A percentile compares a stretch with the other conserved stretches of the same genome.
Conservation (phyloP, 305 asterid genomes). For the Fraxinus greggii region DNA sequence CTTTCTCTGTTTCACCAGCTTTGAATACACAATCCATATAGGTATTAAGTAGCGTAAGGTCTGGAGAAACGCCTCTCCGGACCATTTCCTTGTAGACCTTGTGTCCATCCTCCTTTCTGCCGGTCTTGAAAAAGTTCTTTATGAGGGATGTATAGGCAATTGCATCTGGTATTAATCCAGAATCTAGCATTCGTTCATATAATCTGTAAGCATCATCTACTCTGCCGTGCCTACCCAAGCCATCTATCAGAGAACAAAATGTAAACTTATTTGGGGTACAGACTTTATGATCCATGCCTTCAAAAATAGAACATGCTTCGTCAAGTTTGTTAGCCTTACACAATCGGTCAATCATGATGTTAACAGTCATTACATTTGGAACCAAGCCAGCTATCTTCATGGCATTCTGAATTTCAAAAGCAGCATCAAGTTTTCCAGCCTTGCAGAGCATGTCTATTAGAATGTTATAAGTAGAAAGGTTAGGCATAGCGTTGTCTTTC, state of each 20-base stretch:
- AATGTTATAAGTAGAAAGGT: slow-evolving; percentile 73
- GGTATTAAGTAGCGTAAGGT: slow-evolving; percentile 74
- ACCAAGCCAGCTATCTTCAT: slow-evolving; percentile 69
- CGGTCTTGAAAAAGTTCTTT: slow-evolving; percentile 70
- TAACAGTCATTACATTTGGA: slow-evolving; percentile 69
- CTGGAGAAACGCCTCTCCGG: slow-evolving; percentile 53
- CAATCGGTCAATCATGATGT: slow-evolving; percentile 86
- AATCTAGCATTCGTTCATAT: slow-evolving; percentile 80
- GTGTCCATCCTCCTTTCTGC: slow-evolving; percentile 86
- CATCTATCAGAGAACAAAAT: slow-evolving; percentile 84
- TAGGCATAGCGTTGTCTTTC: slow-evolving; percentile 92
- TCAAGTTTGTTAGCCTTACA: slow-evolving; percentile 85
- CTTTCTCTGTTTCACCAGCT: slow-evolving; percentile 82
- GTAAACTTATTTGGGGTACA: slow-evolving; percentile 68
- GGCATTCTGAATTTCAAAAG: slow-evolving; percentile 59
- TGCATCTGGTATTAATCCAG: slow-evolving; percentile 53
- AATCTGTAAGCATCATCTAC: slow-evolving; percentile 78
- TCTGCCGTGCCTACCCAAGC: slow-evolving; percentile 86
- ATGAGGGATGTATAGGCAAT: slow-evolving; percentile 83
- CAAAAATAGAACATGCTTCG: slow-evolving; percentile 69
- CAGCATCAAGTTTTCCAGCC: slow-evolving; percentile 55
- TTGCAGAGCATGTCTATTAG: slow-evolving; percentile 84
- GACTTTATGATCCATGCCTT: slow-evolving; percentile 65
- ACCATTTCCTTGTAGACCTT: slow-evolving; percentile 88
- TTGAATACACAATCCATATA: slow-evolving; percentile 89